Base-by-base conservation (phyloP, 805 yeast species). In the Schwanniomyces yamadae region DNA sequence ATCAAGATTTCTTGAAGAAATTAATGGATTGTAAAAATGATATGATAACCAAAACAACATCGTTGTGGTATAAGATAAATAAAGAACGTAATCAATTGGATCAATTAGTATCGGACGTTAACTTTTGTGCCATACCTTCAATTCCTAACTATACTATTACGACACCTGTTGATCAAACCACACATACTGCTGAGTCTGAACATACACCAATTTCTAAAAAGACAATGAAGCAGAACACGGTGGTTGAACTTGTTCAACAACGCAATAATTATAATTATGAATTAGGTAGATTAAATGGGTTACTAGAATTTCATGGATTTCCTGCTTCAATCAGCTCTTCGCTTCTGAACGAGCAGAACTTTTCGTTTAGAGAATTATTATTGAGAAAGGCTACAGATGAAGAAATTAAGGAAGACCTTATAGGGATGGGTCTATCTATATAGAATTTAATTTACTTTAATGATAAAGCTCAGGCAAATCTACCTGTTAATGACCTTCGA, bases 1-100 rank as follows among this genome's bases (percentile, higher is more conserved):
- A 91, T 57, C 98, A 93, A 58, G 85, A 87, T 54, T 87, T 75
- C 56, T 62, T 77, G 56, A 84, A 84, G 50, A 73, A 77, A 39
- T 66, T 77, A 23, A 77, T 81, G 48, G 95, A 88, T 52, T 59
- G 75, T 30, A 83, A 88, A 42, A 72, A 73, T 35, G 67, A 73
- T 17, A 71, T 87, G 66, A 72, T 91, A 31, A 70, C 77, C 40
- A 72, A 77, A 6, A 84, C 95, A 4, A 90, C 97, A 5, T 76
- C 83, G 26, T 73, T 78, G 44, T 93, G 98, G 98, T 91, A 91
- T 65, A 82, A 84, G 46, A 84, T 90, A 52, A 90, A 89, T 60
- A 79, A 82, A 50, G 98, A 93, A 57, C 73, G 97, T 49, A 73
- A 95, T 44, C 80, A 79, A 29, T 73, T 87, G 77, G 96, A 88